Evolutionary conservation across 106 monocot genomes (phyloP).

Genomic region (Apostasia ramifera): DNA sequence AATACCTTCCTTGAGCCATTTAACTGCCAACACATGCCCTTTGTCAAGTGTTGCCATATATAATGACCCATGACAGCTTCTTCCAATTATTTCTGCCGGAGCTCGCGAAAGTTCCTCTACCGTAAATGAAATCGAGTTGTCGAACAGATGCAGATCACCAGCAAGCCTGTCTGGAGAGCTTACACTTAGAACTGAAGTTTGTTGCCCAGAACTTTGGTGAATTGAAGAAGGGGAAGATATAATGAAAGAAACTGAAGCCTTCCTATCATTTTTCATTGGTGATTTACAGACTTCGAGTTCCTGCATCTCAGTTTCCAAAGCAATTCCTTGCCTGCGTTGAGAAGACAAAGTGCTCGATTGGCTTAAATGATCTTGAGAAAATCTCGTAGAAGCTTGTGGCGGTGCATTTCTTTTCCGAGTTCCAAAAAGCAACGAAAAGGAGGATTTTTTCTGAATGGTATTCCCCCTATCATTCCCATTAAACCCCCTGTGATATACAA

Average conservation of each 20-base stretch:
- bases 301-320: slow-evolving; percentile 13
- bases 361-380: slow-evolving; percentile 27
- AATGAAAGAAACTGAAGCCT: slow-evolving; percentile 24
- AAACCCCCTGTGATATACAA: slow-evolving; percentile 33
- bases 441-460: slow-evolving; percentile 12
- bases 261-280: neutral
- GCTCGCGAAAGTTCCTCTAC: slow-evolving; percentile 73
- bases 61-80: slow-evolving; percentile 75
- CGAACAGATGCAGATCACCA: slow-evolving; percentile 74
- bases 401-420: slow-evolving; percentile 10
- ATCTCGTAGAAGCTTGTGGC: slow-evolving; percentile 17
- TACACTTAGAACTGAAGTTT: slow-evolving; percentile 26
- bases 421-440: slow-evolving; percentile 6
- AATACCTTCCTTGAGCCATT: slow-evolving; percentile 76
- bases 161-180: slow-evolving; percentile 58
- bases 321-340: slow-evolving; percentile 16
- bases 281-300: neutral
- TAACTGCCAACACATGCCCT: slow-evolving; percentile 50
- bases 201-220: slow-evolving; percentile 13
- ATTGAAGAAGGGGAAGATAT: slow-evolving; percentile 25
- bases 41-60: slow-evolving; percentile 66
- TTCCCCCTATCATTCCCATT: slow-evolving; percentile 9
- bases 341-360: slow-evolving; percentile 20
- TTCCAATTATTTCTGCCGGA: slow-evolving; percentile 73
- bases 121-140: slow-evolving; percentile 43